Evolutionary conservation across 805 yeast genomes (phyloP).

Genomic region (Teunomyces tritomae): DNA sequence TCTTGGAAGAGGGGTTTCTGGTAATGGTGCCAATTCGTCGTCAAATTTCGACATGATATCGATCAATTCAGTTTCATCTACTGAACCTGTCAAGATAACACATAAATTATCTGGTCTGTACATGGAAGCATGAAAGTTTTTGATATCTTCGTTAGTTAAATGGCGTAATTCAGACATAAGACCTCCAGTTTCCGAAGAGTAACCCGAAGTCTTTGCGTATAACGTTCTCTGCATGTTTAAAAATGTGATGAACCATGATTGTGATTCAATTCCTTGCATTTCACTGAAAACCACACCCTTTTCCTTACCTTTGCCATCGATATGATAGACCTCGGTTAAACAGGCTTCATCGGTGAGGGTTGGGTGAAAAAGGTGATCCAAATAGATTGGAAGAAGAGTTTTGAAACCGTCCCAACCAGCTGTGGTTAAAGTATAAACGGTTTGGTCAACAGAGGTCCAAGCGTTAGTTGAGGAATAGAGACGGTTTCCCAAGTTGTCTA

Average conservation of each 20-base stretch:
- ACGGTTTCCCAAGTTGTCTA: slow-evolving; percentile 82
- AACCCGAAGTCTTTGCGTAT: slow-evolving; percentile 65
- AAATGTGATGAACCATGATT: slow-evolving; percentile 64
- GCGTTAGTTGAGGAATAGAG: slow-evolving; percentile 90
- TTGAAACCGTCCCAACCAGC: slow-evolving; percentile 98
- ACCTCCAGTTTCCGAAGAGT: slow-evolving; percentile 94
- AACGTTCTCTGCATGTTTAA: slow-evolving; percentile 58
- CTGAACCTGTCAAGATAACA: slow-evolving; percentile 79
- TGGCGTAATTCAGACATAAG: slow-evolving; percentile 70
- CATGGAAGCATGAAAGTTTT: slow-evolving; percentile 64
- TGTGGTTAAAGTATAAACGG: slow-evolving; percentile 84
- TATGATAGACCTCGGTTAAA: slow-evolving; percentile 89
- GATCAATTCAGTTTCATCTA: slow-evolving; percentile 73
- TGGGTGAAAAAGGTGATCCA: slow-evolving; percentile 84
- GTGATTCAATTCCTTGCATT: slow-evolving; percentile 90
- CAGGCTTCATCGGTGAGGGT: slow-evolving; percentile 88
- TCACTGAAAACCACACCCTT: slow-evolving; percentile 97
- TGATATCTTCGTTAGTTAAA: slow-evolving; percentile 70
- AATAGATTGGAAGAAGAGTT: slow-evolving; percentile 77
- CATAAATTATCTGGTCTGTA: slow-evolving; percentile 85
- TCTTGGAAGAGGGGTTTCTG: slow-evolving; percentile 41
- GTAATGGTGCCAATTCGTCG: slow-evolving; percentile 45
- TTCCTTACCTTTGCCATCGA: slow-evolving; percentile 87
- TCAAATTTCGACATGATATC: slow-evolving; percentile 62
- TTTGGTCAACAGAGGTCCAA: slow-evolving; percentile 95